Evolutionary conservation across 2,329 filamentous ascomycete species (phyloP), one percentile per base, ranked within the genome.

Genomic region (Sporothrix pseudoabietina): DNA sequence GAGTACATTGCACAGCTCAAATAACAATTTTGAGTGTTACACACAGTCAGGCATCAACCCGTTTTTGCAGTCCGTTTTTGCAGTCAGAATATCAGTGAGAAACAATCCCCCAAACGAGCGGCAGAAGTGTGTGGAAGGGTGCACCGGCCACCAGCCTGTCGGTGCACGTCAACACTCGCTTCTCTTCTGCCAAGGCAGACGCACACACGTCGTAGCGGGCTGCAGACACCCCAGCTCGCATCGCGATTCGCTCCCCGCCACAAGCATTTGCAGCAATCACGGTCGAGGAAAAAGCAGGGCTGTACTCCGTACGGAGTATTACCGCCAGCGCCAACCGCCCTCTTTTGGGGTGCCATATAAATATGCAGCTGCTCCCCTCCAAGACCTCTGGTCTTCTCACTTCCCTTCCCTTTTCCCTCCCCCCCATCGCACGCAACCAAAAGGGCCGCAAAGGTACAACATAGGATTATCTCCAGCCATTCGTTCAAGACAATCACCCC

Each of bases 401-500:
- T 80, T 80, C 77, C 79, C 79, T 83, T 81, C 83, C 82, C 81
- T 82, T 80, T 83, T 82, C 81, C 83, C 79, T 83, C 84, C 85
- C 86, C 85, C 85, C 85, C 61, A 66, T 82, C 84, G 85, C 82
- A 80, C 85, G 83, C 83, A 84, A 83, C 80, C 82, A 81, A 82
- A 82, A 83, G 86, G 87, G 87, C 85, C 86, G 87, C 87, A 88
- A 89, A 89, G 82, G 82, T 80, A 82, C 81, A 80, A 81, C 79
- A 82, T 73, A 83, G 84, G 84, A 83, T 80, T 85, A 83, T 85
- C 84, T 84, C 84, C 84, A 84, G 84, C 83, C 83, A 80, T 83
- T 85, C 83, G 82, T 82, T 84, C 66, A 55, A 22, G 66, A 54
- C 79, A 80, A 80, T 79, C 78, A 78, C 72, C 74, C 75, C 75